A percentile compares a stretch with the other conserved stretches of the same genome.
phyloP scores from a whole-genome alignment of 768 basidiomycete species.

The Auricularia heimuer region DNA sequence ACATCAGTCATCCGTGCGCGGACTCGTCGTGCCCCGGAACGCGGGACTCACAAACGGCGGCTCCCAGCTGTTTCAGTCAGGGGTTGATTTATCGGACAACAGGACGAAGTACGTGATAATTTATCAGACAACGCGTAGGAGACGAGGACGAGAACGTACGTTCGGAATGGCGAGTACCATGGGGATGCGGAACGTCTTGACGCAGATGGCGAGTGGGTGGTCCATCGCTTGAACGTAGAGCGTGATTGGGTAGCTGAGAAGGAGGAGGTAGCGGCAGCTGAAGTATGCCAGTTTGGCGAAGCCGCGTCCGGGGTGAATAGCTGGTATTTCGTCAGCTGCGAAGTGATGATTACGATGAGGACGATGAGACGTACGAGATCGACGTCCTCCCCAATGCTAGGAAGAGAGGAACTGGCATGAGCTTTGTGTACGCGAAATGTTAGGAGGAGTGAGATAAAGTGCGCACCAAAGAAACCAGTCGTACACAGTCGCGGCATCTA shows the following conservation, averaged over 20 bases:
- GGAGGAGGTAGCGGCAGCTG: background rate
- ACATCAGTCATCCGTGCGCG: too few species aligned
- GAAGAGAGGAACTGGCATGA: background rate
- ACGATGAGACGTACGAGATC: background rate
- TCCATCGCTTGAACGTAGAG: background rate
- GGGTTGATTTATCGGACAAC: too few species aligned
- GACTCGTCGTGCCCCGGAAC: too few species aligned
- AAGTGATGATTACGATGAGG: background rate
- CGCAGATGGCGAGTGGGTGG: background rate
- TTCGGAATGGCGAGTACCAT: background rate
- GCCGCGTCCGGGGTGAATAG: background rate
- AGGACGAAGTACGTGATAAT: too few species aligned
- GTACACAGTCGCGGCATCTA: background rate
- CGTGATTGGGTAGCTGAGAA: background rate
- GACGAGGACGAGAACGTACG: background rate
- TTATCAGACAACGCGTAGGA: background rate
- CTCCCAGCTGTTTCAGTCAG: too few species aligned
- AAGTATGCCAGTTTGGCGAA: background rate
- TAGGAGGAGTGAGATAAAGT: background rate
- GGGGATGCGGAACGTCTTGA: background rate
- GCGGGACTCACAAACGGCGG: too few species aligned
- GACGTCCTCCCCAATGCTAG: background rate
- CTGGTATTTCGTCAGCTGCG: background rate
- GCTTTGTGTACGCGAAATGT: background rate
- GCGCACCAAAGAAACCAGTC: background rate